A percentile compares a stretch with the other conserved stretches of the same genome.
phyloP scores from a whole-genome alignment of 768 basidiomycete genomes.

The Leccinum broughii region DNA sequence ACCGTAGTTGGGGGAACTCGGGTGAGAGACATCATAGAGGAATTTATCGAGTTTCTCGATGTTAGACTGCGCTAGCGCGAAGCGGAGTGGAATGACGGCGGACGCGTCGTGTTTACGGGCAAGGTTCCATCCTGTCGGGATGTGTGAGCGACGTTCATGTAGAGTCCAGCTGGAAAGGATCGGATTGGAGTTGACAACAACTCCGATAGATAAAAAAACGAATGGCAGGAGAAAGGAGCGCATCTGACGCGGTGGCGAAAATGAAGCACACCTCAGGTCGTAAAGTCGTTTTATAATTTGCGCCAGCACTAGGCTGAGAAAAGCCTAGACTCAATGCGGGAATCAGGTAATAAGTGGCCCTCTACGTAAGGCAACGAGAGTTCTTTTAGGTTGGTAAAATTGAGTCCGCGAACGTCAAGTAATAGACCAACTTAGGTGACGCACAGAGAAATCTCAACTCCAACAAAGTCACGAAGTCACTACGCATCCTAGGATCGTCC shows the following conservation, averaged over 20 bases:
- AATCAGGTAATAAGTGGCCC: not conserved
- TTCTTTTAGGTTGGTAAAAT: not conserved
- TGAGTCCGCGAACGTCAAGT: not conserved
- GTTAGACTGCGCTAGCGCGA: constrained; percentile 46
- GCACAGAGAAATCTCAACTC: not conserved
- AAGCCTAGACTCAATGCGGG: too few relatives aligned
- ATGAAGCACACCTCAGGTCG: not conserved
- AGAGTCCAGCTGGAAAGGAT: constrained; percentile 6
- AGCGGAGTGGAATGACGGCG: constrained; percentile 42
- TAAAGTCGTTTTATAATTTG: not conserved
- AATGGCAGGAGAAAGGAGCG: constrained; percentile 23
- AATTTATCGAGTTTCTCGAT: constrained; percentile 40
- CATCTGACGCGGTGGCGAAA: constrained; percentile 4
- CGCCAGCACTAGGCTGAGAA: not conserved
- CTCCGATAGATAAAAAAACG: constrained; percentile 22
- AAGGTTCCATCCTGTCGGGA: constrained; percentile 41
- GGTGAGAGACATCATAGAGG: constrained; percentile 45
- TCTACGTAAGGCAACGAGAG: not conserved
- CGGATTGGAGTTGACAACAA: constrained; percentile 12
- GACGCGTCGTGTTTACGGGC: constrained; percentile 33
- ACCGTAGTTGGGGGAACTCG: constrained; percentile 45
- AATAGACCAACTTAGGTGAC: not conserved
- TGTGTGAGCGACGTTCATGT: constrained; percentile 32
- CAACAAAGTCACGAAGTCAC: not conserved
- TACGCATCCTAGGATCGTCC: not conserved